A percentile compares a stretch with the other conserved stretches of the same genome.
Evolutionary conservation across 1,284 basidiomycete species (phyloP).

Genomic region (Crocinoboletus sp.): DNA sequence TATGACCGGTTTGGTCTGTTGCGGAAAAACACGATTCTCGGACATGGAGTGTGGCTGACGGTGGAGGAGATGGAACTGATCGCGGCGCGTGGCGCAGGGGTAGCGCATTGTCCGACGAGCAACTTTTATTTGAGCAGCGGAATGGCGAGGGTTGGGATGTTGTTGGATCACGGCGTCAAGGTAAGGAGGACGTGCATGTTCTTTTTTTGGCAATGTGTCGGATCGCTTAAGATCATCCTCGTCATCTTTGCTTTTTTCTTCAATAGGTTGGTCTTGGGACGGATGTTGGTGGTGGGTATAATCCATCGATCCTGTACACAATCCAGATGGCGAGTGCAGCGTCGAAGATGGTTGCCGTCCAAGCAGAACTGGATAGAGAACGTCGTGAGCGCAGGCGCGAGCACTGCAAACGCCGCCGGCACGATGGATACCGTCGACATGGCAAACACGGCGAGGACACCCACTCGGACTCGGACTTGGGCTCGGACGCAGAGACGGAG

Average conservation of each 20-base stretch:
- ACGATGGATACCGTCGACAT: neutral
- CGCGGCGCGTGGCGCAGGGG: conserved; percentile 61
- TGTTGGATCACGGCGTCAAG: conserved; percentile 85
- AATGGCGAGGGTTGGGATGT: conserved; percentile 70
- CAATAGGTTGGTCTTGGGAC: conserved; percentile 89
- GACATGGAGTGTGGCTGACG: conserved; percentile 84
- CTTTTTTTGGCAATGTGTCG: no score
- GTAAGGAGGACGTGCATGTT: conserved; percentile 37
- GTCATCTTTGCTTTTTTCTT: no score
- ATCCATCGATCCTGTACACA: conserved; percentile 77
- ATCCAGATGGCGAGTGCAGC: conserved; percentile 82
- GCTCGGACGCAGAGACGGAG: no score
- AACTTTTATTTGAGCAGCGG: conserved; percentile 92
- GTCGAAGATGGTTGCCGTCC: conserved; percentile 67
- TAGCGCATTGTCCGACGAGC: conserved; percentile 92
- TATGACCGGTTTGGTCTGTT: conserved; percentile 84
- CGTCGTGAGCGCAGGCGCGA: neutral
- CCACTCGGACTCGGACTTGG: no score
- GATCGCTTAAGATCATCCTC: no score
- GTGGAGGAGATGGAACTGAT: conserved; percentile 74
- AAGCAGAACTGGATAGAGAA: conserved; percentile 19
- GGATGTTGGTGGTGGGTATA: conserved; percentile 90
- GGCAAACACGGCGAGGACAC: conserved; percentile 4
- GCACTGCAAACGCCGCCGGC: conserved; percentile 9
- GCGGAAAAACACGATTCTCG: conserved; percentile 78